Percentiles rank a stretch among this genome's conserved stretches.
phyloP scores from a whole-genome alignment of 768 basidiomycete genomes.

The Suillus bovinus region DNA sequence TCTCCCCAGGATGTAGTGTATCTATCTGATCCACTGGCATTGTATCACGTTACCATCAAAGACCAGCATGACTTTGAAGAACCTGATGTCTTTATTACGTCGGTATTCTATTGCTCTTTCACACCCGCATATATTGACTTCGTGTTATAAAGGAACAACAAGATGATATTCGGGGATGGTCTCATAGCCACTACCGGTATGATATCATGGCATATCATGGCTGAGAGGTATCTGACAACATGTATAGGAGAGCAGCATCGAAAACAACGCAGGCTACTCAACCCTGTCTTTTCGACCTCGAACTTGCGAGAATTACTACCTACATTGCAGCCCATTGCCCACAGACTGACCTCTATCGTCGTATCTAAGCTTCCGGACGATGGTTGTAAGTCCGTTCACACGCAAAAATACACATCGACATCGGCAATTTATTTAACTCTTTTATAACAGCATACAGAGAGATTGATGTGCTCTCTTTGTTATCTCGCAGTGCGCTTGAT shows the following conservation, averaged over 20 bases:
- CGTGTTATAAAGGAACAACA: slow-evolving; percentile 37
- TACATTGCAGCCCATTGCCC: background rate
- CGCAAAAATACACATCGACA: background rate
- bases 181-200: slow-evolving; percentile 32
- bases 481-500: slow-evolving; percentile 24
- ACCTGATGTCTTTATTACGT: slow-evolving; percentile 46
- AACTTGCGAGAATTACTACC: slow-evolving; percentile 40
- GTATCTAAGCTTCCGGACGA: background rate
- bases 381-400: slow-evolving; percentile 4
- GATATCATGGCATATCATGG: slow-evolving; percentile 3
- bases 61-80: slow-evolving; percentile 53
- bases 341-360: background rate
- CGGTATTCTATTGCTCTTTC: slow-evolving; percentile 13
- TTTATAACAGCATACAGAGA: slow-evolving; percentile 13
- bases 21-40: slow-evolving; percentile 50
- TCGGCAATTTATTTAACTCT: slow-evolving; percentile 3
- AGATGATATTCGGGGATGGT: slow-evolving; percentile 48
- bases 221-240: background rate
- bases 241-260: slow-evolving; percentile 41
- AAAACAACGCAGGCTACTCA: slow-evolving; percentile 44
- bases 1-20: slow-evolving; percentile 17
- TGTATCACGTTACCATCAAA: slow-evolving; percentile 47
- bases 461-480: slow-evolving; percentile 25
- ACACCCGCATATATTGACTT: background rate
- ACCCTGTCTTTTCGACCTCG: slow-evolving; percentile 42